Evolutionary conservation across 1,139 yeast genomes (phyloP).

Genomic region (Debaryomyces nepalensis): DNA sequence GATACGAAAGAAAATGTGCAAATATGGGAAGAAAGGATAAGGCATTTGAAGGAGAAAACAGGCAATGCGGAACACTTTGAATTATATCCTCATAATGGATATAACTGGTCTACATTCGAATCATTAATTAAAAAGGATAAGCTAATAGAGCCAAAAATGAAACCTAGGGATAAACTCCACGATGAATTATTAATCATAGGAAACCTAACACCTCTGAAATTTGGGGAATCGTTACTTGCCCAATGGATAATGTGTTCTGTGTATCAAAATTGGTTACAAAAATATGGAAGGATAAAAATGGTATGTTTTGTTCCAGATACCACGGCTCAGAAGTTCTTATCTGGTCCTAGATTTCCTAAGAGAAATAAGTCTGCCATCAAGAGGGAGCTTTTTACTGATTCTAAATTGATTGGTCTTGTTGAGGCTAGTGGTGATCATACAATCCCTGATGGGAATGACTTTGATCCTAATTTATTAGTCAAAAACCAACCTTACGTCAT

Average conservation of each 20-base stretch:
- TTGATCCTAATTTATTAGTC: slow-evolving; percentile 42
- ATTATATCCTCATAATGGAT: slow-evolving; percentile 54
- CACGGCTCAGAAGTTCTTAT: slow-evolving; percentile 65
- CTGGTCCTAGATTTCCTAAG: slow-evolving; percentile 47
- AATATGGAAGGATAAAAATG: slow-evolving; percentile 75
- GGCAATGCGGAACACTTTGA: slow-evolving; percentile 36
- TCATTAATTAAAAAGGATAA: slow-evolving; percentile 48
- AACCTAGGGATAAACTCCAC: slow-evolving; percentile 55
- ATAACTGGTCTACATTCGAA: slow-evolving; percentile 64
- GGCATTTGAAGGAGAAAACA: slow-evolving; percentile 25
- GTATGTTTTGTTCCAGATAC: slow-evolving; percentile 61
- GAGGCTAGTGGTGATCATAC: slow-evolving; percentile 26
- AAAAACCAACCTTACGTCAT: slow-evolving; percentile 45
- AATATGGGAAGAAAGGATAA: slow-evolving; percentile 32
- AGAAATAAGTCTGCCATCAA: slow-evolving; percentile 65
- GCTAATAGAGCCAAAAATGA: slow-evolving; percentile 41
- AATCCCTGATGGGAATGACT: slow-evolving; percentile 34
- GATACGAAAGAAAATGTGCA: slow-evolving; percentile 44
- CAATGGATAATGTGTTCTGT: slow-evolving; percentile 78
- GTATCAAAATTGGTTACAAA: slow-evolving; percentile 74
- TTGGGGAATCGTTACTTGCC: slow-evolving; percentile 71
- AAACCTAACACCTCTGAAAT: slow-evolving; percentile 54
- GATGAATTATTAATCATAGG: slow-evolving; percentile 67
- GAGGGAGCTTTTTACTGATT: slow-evolving; percentile 61
- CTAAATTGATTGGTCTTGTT: slow-evolving; percentile 54